These are phyloP conservation scores for Neurospora hispaniola DNA, from an alignment of 495 filamentous ascomycete genomes.

Conservation along the genomic window DNA sequence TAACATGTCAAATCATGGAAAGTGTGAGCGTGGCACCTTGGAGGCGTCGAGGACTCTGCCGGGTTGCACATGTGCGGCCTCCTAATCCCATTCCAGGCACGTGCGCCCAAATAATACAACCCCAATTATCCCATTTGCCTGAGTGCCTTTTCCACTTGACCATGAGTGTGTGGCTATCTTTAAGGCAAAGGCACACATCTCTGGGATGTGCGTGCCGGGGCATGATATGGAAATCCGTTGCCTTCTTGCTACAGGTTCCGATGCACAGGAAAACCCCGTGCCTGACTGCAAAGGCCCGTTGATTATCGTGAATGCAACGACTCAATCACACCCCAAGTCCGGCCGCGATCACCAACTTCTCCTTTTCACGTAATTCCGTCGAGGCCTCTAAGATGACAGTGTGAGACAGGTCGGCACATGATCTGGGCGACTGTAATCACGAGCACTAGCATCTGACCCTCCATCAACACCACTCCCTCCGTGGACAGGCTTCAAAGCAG, in stretches of 20 bases:
- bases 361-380: background rate
- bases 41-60: background rate
- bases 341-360: background rate
- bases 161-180: background rate
- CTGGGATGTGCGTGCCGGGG: background rate
- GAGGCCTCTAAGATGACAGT: background rate
- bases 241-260: background rate
- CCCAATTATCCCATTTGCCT: background rate
- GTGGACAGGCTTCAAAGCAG: background rate
- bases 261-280: background rate
- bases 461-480: background rate
- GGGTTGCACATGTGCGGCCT: background rate
- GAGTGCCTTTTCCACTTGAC: background rate
- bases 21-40: background rate
- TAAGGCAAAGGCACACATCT: background rate
- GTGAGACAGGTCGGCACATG: slow-evolving; percentile 19
- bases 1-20: background rate
- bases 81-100: background rate
- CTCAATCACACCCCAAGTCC: background rate
- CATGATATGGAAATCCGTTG: background rate
- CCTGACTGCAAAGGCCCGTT: background rate
- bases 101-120: background rate
- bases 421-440: slow-evolving; percentile 4
- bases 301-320: background rate
- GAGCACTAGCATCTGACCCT: background rate